Evolutionary conservation across 805 yeast genomes (phyloP), one percentile per base, ranked within the genome.

Genomic region (Candida palmyrensis): DNA sequence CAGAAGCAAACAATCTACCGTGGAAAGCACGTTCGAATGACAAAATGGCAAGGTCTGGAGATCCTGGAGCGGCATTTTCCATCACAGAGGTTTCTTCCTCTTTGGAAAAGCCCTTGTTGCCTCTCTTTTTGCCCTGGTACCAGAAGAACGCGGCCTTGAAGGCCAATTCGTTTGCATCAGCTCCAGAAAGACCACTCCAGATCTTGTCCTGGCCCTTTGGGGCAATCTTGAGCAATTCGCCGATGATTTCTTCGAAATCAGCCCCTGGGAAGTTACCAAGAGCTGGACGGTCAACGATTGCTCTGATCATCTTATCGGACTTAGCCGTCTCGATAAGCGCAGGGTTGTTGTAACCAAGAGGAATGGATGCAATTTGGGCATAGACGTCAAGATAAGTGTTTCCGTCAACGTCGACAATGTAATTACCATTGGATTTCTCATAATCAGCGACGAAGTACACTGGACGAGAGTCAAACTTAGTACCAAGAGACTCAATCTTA

Each of bases 21-120:
- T 89, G 97, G 83, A 89, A 90, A 19, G 92, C 92, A 44, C 77
- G 73, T 59, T 79, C 79, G 65, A 89, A 89, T 4, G 96, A 87
- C 45, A 90, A 54, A 41, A 89, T 82, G 32, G 95, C 87, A 47
- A 84, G 62, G 23, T 82, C 83, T 22, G 96, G 95, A 30, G 95
- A 74, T 37, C 96, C 96, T 33, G 97, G 97, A 18, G 85, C 73
- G 47, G 71, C 65, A 59, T 87, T 87, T 43, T 72, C 64, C 97
- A 89, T 89, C 38, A 80, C 81, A 3, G 89, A 63, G 13, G 47
- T 57, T 55, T 75, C 72, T 62, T 89, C 97, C 52, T 80, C 86
- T 8, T 57, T 52, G 5, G 89, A 56, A 61, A 83, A 85, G 16
- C 66, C 68, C n/a, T 66, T 59, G 34, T 58, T 53, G 36, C 89